Base-by-base conservation (phyloP, 805 yeast genomes). In the Metschnikowia sp. region DNA sequence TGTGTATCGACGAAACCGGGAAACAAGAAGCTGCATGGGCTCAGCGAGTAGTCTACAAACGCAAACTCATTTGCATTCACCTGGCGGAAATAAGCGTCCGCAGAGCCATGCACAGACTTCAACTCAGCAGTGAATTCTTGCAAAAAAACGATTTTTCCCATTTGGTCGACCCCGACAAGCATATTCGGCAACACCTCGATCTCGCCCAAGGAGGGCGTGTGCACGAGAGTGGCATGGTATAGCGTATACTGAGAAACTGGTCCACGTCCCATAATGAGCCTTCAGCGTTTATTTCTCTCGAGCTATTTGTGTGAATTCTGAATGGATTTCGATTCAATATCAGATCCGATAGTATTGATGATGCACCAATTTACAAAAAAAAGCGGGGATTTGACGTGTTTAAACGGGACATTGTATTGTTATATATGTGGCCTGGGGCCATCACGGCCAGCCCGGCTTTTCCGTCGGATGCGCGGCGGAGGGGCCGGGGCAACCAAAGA, bases 151-250 rank as follows among this genome's bases (percentile, higher is more conserved):
- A 83, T 86, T 12, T 61, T 65, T 22, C 1, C 96, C 1, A 61
- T 55, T 1, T 47, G 41, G 42, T 78, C 77, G 9, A 88, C 94
- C 5, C 89, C 92, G 26, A 87, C 64, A 1, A 83, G 75, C 18
- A 86, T 78, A 42, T 74, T 62, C 15, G 75, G 68, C 18, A 81
- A 61, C 33, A 85, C 73, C 53, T 88, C 81, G 3, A 90, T 58
- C 18, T 68, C 60, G 1, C 82, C 83, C 13, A 86, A 61, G 1
- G 42, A 51, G 1, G 94, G 90, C 0, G 92, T 82, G 62, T 88
- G 94, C 10, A 84, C 77, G 49, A 87, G 75, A 1, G 90, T 83
- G 5, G 95, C 96, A 53, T 74, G 75, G 64, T 78, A 84, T 3
- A 83, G 69, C 0, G 78, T 74, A 56, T 70, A 70, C 3, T 33